Conservation (phyloP, 495 filamentous ascomycete species). For the Penicillium diatomitis region DNA sequence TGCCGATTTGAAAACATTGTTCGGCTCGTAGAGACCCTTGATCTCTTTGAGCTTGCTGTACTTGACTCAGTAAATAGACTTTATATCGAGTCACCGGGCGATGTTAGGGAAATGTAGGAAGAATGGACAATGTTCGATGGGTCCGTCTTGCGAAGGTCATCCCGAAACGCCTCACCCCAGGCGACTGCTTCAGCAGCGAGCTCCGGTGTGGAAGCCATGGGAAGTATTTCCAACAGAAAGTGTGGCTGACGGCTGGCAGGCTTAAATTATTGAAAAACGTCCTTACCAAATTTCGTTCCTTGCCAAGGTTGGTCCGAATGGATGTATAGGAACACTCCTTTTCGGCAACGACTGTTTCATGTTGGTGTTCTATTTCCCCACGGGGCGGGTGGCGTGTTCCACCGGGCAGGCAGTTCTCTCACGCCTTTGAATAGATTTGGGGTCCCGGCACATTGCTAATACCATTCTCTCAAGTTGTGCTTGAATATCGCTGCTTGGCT, state of each 20-base stretch:
- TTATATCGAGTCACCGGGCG: background rate
- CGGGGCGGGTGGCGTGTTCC: too few species aligned
- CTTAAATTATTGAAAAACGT: too few species aligned
- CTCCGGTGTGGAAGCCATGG: conserved; percentile 1
- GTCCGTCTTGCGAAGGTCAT: conserved; percentile 7
- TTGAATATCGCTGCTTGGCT: too few species aligned
- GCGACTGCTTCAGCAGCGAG: background rate
- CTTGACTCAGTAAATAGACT: conserved; percentile 1
- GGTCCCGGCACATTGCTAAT: too few species aligned
- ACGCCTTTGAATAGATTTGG: too few species aligned
- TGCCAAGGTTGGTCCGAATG: too few species aligned
- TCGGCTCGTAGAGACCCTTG: conserved; percentile 7
- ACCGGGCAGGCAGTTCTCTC: too few species aligned
- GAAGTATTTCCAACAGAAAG: conserved; percentile 8
- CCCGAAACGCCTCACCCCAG: conserved; percentile 6
- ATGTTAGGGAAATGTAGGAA: conserved; percentile 6
- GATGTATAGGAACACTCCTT: too few species aligned
- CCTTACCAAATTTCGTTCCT: too few species aligned
- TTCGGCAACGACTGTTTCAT: too few species aligned
- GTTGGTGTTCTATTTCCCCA: too few species aligned
- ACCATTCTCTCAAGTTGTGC: too few species aligned
- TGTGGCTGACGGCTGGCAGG: background rate
- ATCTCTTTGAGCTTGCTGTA: conserved; percentile 3
- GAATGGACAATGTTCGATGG: conserved; percentile 1
- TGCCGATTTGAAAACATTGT: conserved; percentile 6